Conservation (phyloP, 768 basidiomycete species). For the Leccinum uliginosum region DNA sequence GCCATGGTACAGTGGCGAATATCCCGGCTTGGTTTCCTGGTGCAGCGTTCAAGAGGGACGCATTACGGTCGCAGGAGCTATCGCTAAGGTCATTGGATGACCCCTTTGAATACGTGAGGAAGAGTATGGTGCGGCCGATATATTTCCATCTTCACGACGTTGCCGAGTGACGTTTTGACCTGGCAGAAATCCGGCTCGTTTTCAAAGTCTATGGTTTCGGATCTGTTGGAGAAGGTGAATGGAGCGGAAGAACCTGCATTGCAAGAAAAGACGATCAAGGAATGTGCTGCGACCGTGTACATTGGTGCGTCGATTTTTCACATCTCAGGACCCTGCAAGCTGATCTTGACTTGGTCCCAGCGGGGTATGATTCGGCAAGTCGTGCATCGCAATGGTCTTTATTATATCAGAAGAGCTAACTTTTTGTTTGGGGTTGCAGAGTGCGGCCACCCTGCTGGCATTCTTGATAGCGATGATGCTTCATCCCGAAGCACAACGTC, state of each 20-base stretch:
- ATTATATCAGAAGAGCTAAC: neutral
- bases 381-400: neutral
- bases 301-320: slow-evolving; percentile 18
- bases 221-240: slow-evolving; percentile 19
- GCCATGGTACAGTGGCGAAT: slow-evolving; percentile 19
- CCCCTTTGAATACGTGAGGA: slow-evolving; percentile 28
- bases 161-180: slow-evolving; percentile 1
- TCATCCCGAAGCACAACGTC: slow-evolving; percentile 28
- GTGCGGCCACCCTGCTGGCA: slow-evolving; percentile 18
- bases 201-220: slow-evolving; percentile 28
- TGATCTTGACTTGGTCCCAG: slow-evolving; percentile 5
- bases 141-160: neutral
- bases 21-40: slow-evolving; percentile 30
- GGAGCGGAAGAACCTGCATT: slow-evolving; percentile 9
- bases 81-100: slow-evolving; percentile 21
- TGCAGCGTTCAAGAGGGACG: slow-evolving; percentile 27
- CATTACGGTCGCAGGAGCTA: slow-evolving; percentile 23
- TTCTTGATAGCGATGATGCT: slow-evolving; percentile 30
- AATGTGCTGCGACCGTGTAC: slow-evolving; percentile 29
- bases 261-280: slow-evolving; percentile 24
- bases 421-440: slow-evolving; percentile 9
- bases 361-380: slow-evolving; percentile 27
- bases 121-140: slow-evolving; percentile 20
- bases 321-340: neutral
- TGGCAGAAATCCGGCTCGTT: slow-evolving; percentile 22